phyloP scores from a whole-genome alignment of 108 stramenopile genomes.

The Stephanodiscus minutulus region DNA sequence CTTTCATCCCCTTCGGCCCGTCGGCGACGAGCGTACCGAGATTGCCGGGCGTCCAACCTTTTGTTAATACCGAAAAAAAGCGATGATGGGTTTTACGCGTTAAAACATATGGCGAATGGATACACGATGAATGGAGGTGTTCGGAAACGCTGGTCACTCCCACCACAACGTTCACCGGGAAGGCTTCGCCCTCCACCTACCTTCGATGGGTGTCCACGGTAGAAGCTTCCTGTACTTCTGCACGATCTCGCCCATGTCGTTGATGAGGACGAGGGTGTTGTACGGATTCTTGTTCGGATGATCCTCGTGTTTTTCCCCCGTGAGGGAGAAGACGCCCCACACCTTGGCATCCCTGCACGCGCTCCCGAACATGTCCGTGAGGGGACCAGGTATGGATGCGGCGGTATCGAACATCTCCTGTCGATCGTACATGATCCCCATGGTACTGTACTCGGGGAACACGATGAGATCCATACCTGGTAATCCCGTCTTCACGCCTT shows the following conservation, averaged over 20 bases:
- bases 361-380: conserved; percentile 64
- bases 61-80: not conserved
- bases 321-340: conserved; percentile 81
- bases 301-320: conserved; percentile 81
- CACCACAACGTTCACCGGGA: no score
- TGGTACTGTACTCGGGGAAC: conserved; percentile 81
- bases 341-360: conserved; percentile 71
- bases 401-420: conserved; percentile 88
- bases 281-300: conserved; percentile 85
- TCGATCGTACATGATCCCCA: conserved; percentile 87
- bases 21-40: conserved; percentile 72
- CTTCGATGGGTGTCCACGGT: conserved; percentile 85
- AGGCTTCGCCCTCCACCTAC: conserved; percentile 11
- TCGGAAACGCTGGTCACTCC: no score
- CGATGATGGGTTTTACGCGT: not conserved
- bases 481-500: conserved; percentile 70
- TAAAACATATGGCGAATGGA: conserved; percentile 22
- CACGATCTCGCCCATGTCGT: conserved; percentile 80
- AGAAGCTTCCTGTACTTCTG: conserved; percentile 81
- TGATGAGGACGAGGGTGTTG: conserved; percentile 79
- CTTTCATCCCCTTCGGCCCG: conserved; percentile 83
- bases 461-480: conserved; percentile 86
- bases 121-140: no score
- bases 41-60: conserved; percentile 67
- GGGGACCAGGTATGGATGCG: conserved; percentile 66